Evolutionary conservation across 2,329 filamentous ascomycete genomes (phyloP).

Genomic region (Corinectria fuckeliana): DNA sequence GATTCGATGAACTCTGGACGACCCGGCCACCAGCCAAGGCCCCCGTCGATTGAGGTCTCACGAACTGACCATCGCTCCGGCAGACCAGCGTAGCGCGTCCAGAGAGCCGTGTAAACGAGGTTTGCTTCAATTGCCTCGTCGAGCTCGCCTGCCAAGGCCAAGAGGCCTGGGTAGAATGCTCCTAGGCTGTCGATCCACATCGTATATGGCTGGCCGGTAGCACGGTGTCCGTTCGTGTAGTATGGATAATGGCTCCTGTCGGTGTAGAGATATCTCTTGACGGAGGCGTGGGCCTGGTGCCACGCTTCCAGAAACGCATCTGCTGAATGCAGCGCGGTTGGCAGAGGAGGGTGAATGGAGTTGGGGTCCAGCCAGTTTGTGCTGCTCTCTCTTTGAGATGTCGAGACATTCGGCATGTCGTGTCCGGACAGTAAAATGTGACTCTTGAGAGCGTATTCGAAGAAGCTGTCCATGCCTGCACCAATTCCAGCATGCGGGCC

Average conservation of each 20-base stretch:
- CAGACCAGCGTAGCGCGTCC: conserved; percentile 92
- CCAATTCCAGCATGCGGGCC: conserved; percentile 91
- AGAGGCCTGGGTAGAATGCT: conserved; percentile 90
- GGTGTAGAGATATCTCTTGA: conserved; percentile 91
- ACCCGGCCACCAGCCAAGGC: conserved; percentile 93
- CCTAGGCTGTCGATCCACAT: conserved; percentile 97
- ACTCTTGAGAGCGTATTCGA: conserved; percentile 96
- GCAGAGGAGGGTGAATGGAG: conserved; percentile 64
- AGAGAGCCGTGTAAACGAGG: conserved; percentile 88
- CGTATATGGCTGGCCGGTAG: conserved; percentile 85
- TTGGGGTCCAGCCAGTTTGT: conserved; percentile 68
- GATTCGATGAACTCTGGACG: conserved; percentile 97
- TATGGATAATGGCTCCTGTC: conserved; percentile 80
- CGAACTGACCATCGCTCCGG: conserved; percentile 93
- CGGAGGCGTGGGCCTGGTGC: conserved; percentile 84
- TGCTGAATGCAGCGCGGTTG: conserved; percentile 71
- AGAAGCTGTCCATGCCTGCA: conserved; percentile 97
- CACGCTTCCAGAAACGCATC: conserved; percentile 83
- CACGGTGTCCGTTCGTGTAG: conserved; percentile 88
- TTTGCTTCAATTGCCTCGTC: conserved; percentile 92
- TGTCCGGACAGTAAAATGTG: conserved; percentile 87
- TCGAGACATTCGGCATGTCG: conserved; percentile 57
- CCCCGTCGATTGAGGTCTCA: conserved; percentile 82
- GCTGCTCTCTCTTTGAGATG: conserved; percentile 49
- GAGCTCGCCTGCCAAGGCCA: conserved; percentile 85